Evolutionary conservation across 1,139 yeast species (phyloP), one percentile per base, ranked within the genome.

Genomic region (Meyerozyma smithsonii): DNA sequence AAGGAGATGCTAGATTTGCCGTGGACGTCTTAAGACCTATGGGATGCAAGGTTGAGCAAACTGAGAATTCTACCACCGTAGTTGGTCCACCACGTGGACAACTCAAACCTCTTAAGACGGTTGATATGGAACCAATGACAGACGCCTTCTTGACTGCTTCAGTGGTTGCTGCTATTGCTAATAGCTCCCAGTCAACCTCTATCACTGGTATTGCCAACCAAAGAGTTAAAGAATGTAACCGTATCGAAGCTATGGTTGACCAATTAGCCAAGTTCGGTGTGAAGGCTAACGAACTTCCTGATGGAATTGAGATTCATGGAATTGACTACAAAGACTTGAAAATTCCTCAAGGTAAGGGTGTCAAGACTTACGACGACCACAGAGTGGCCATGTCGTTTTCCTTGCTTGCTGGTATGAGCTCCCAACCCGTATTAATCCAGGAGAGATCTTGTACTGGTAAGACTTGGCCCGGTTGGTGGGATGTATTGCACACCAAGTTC

Each of bases 401-500:
- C 4, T 70, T 94, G 45, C 68, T 94, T 42, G 92, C 96, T 3
- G 80, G 80, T 5, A 61, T 74, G 41, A 60, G 74, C 46, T 42
- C 51, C 3, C 69, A 68, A 2, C 82, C 87, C 3, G 94, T 85
- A 1, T 70, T 81, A 49, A 80, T 92, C 44, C 79, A 84, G 51
- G 97, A 90, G 58, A 80, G 97, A 64, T 75, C 85, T 24, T 88
- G 97, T 59, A 94, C 96, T 3, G 95, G 94, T 43, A 92, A 92
- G 67, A 92, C 99, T 0, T 92, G 99, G 99, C 99, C 99, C 15
- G 97, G 97, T 35, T 92, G 98, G 98, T 92, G 98, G 98, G 99
- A 92, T 62, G 75, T 84, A 37, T 71, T 92, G 47, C 88, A 81
- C 55, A 77, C 84, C 42, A 66, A 72, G 44, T 79, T 92, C 55